Conservation (phyloP, 768 basidiomycete genomes). For the Tulasnella sp. region DNA sequence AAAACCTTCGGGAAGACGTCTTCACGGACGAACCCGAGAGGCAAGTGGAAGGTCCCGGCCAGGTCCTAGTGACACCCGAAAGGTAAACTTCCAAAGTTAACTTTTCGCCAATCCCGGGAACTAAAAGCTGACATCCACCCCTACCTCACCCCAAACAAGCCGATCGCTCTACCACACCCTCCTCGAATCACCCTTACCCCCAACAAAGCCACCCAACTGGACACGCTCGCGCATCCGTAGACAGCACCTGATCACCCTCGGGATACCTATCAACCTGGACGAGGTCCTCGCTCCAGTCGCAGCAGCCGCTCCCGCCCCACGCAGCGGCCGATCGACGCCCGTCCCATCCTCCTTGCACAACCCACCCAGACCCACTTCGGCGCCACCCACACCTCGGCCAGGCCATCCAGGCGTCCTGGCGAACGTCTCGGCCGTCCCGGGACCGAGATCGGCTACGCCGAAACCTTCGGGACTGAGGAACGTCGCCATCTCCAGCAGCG, state of each 20-base stretch:
- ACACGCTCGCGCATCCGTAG: constrained; percentile 85
- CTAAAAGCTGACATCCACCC: no score
- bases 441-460: constrained; percentile 34
- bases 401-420: constrained; percentile 39
- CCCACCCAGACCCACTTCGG: constrained; percentile 73
- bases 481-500: constrained; percentile 34
- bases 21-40: constrained; percentile 70
- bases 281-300: constrained; percentile 75
- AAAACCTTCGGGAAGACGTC: constrained; percentile 41
- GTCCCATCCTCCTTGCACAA: constrained; percentile 72
- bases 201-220: constrained; percentile 87
- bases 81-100: no score
- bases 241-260: constrained; percentile 85
- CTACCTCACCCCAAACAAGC: constrained; percentile 41
- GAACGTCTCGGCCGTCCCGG: constrained; percentile 26
- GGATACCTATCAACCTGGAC: constrained; percentile 92
- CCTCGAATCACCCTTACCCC: constrained; percentile 61
- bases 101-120: no score
- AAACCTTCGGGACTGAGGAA: constrained; percentile 33
- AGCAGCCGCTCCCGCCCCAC: constrained; percentile 57
- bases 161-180: constrained; percentile 74
- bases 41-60: constrained; percentile 73
- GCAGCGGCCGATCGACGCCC: constrained; percentile 51
- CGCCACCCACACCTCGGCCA: constrained; percentile 60
- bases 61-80: constrained; percentile 68